phyloP scores from a whole-genome alignment of 1,139 yeast species.

The Scheffersomyces titani region DNA sequence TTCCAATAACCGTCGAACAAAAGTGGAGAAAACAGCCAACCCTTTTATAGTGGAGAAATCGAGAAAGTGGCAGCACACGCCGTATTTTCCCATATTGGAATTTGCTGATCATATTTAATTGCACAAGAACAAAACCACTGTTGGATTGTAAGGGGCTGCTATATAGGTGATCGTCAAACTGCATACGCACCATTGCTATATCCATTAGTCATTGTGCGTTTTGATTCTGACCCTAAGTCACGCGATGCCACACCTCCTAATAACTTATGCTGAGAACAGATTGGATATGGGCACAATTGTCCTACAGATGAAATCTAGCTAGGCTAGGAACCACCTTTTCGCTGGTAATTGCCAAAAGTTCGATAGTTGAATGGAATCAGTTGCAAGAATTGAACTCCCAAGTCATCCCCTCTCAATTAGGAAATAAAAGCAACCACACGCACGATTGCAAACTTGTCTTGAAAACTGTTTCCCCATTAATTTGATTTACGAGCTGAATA shows the following conservation, averaged over 20 bases:
- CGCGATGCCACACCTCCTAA: neutral
- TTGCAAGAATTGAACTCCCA: neutral
- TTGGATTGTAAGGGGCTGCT: neutral
- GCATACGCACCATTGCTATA: neutral
- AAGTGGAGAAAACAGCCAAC: neutral
- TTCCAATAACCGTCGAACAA: neutral
- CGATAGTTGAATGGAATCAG: neutral
- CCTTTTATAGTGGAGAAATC: neutral
- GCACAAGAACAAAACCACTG: neutral
- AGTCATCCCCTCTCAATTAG: neutral
- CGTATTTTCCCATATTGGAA: conserved; percentile 2
- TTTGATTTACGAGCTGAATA: neutral
- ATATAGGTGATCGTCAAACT: neutral
- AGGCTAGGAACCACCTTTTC: neutral
- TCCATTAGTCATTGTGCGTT: neutral
- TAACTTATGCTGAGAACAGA: neutral
- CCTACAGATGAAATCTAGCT: neutral
- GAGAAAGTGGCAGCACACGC: conserved; percentile 1
- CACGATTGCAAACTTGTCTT: neutral
- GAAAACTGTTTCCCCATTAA: neutral
- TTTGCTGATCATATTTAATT: neutral
- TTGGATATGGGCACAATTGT: neutral
- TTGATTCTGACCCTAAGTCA: neutral
- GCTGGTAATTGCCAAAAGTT: neutral
- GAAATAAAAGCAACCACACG: neutral